phyloP scores from a whole-genome alignment of 2,329 filamentous ascomycete species.

The Diaporthe sp. region DNA sequence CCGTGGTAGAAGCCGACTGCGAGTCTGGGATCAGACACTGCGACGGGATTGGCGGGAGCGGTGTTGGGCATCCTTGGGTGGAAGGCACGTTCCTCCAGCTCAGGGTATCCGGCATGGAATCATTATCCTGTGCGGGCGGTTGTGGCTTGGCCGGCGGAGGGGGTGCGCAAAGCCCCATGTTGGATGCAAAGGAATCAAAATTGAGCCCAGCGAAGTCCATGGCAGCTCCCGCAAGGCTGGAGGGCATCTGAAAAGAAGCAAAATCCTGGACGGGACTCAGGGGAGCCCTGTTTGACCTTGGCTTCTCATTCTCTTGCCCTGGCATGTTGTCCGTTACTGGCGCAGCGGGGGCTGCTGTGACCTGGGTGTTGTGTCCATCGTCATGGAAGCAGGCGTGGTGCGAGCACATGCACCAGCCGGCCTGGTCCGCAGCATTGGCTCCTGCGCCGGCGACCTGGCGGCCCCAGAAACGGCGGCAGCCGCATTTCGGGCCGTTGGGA shows the following conservation, averaged over 20 bases:
- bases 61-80: conserved; percentile 48
- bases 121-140: conserved; percentile 28
- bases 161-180: conserved; percentile 42
- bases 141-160: conserved; percentile 16
- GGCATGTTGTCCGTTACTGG: conserved; percentile 33
- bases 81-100: conserved; percentile 58
- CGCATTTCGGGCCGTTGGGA: conserved; percentile 63
- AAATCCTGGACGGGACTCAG: conserved; percentile 63
- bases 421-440: conserved; percentile 51
- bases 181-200: conserved; percentile 48
- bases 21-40: conserved; percentile 61
- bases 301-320: conserved; percentile 64
- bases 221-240: conserved; percentile 48
- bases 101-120: conserved; percentile 66
- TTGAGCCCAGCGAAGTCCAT: conserved; percentile 52
- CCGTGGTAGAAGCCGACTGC: conserved; percentile 63
- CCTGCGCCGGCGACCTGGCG: conserved; percentile 49
- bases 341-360: conserved; percentile 10
- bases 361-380: conserved; percentile 50
- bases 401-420: conserved; percentile 69
- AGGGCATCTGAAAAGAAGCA: conserved; percentile 51
- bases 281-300: conserved; percentile 58
- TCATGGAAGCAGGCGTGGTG: conserved; percentile 73
- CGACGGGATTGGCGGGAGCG: conserved; percentile 58
- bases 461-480: conserved; percentile 71